Base-by-base conservation (phyloP, 23 red algal species). In the Gracilaria vermiculophylla region DNA sequence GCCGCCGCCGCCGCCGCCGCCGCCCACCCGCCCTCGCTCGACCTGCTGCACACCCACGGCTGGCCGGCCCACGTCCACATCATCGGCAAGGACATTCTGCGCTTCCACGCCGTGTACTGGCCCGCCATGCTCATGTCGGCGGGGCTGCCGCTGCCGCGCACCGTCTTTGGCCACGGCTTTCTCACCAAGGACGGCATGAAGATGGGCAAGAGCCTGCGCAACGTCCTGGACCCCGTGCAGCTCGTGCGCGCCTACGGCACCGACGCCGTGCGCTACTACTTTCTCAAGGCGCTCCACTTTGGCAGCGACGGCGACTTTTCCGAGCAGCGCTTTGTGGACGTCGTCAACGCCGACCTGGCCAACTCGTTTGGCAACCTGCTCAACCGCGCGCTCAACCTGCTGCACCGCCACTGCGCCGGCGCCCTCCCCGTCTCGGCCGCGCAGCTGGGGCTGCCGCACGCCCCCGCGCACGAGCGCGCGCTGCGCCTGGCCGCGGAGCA, bases 121-220 rank as follows among this genome's bases (percentile, higher is more conserved):
- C 97, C 97, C 31, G 97, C 97, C 50, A 99, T 99, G 97, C 82
- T 99, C 27, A 94, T 94, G 90, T 91, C 90, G 1, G 97, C 90
- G 0, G 97, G 97, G 1, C 44, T 99, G 81, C 76, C 86, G 32
- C 71, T 95, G 34, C 97, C 97, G 31, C 20, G 66, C 32, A 69
- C 54, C 54, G 71, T 99, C 45, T 87, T 96, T 66, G 92, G 93
- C 9, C 97, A 99, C 71, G 97, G 97, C 24, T 99, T 99, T 57
- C 70, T 99, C 28, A 99, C 97, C 67, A 99, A 99, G 78, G 97
- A 99, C 67, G 97, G 97, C 53, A 87, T 99, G 88, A 99, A 99
- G 69, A 99, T 99, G 97, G 97, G 97, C 42, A 99, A 99, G 70
- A 94, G 90, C 25, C 62, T 99, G 58, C 90, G 93, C 17, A 99